Conservation (phyloP, 768 basidiomycete species). For the Leccinum boreale region DNA sequence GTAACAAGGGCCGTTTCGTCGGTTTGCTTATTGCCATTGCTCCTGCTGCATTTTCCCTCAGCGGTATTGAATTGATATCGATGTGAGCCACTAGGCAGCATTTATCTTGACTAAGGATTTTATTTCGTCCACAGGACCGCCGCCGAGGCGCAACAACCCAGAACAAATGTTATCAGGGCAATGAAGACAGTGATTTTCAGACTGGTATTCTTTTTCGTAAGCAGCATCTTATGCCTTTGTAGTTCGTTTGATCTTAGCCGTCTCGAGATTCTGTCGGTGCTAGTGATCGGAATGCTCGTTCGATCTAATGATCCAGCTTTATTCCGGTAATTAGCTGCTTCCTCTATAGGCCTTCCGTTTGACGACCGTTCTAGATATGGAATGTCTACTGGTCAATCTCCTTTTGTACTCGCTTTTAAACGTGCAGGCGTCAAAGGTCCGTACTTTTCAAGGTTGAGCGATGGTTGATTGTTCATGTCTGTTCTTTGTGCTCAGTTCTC, state of each 20-base stretch:
- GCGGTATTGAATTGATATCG: slow-evolving; percentile 73
- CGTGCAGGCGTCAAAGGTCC: slow-evolving; percentile 65
- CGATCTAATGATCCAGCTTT: slow-evolving; percentile 59
- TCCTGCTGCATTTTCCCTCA: slow-evolving; percentile 63
- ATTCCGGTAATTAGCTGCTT: slow-evolving; percentile 32
- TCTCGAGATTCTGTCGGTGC: slow-evolving; percentile 20
- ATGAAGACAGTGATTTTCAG: slow-evolving; percentile 78
- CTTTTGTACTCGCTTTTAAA: slow-evolving; percentile 83
- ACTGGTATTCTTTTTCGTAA: slow-evolving; percentile 42
- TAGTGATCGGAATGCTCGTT: slow-evolving; percentile 77
- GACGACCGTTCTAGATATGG: slow-evolving; percentile 4
- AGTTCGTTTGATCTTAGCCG: not conserved
- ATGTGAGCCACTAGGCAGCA: slow-evolving; percentile 41
- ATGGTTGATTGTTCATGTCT: not conserved
- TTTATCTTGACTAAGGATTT: slow-evolving; percentile 10
- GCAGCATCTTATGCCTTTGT: not conserved
- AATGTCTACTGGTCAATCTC: slow-evolving; percentile 60
- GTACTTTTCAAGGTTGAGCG: slow-evolving; percentile 3
- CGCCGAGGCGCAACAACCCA: slow-evolving; percentile 74
- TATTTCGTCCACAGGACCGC: slow-evolving; percentile 50
- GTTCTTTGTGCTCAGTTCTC: slow-evolving; percentile 35
- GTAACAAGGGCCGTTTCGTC: slow-evolving; percentile 17
- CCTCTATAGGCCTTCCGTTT: not conserved
- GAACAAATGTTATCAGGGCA: slow-evolving; percentile 75
- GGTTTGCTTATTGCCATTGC: slow-evolving; percentile 18